These are phyloP conservation scores for Paspalum vaginatum DNA, from an alignment of 176 grass and related monocot species.

Conservation along the genomic window DNA sequence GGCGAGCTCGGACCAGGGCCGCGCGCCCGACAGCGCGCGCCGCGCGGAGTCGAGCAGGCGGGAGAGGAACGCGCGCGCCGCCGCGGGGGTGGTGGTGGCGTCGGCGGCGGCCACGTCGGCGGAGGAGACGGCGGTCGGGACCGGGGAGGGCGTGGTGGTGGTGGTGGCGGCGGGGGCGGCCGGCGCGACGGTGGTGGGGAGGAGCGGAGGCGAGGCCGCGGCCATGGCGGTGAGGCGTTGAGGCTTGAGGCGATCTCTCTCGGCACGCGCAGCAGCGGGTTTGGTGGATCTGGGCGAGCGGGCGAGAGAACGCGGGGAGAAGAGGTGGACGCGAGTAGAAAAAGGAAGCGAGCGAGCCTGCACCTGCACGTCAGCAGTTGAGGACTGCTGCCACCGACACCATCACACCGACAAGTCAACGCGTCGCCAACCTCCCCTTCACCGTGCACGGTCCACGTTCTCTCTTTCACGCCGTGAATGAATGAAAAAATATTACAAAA, in stretches of 20 bases:
- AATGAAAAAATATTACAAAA: too few relatives aligned
- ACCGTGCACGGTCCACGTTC: too few relatives aligned
- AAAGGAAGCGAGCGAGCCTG: too few relatives aligned
- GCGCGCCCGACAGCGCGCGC: conserved; percentile 40
- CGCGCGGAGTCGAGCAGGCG: conserved; percentile 37
- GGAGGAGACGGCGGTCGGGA: neutral
- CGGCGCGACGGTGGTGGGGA: conserved; percentile 11
- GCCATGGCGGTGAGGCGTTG: conserved; percentile 16
- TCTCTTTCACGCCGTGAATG: too few relatives aligned
- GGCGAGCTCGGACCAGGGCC: conserved; percentile 31
- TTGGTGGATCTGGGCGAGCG: conserved; percentile 11
- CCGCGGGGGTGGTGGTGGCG: neutral
- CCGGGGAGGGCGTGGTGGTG: neutral
- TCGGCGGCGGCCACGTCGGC: neutral
- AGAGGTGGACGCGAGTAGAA: neutral
- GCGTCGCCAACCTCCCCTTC: too few relatives aligned
- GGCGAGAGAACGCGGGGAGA: too few relatives aligned
- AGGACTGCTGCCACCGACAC: too few relatives aligned
- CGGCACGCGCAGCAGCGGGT: neutral
- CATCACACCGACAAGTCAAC: too few relatives aligned
- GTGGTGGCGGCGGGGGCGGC: neutral
- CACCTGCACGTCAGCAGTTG: too few relatives aligned
- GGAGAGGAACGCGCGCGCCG: conserved; percentile 33
- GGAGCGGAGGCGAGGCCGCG: conserved; percentile 30
- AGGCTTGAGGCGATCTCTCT: neutral